Evolutionary conservation across 2,329 filamentous ascomycete species (phyloP).

Genomic region (Claviceps monticola): DNA sequence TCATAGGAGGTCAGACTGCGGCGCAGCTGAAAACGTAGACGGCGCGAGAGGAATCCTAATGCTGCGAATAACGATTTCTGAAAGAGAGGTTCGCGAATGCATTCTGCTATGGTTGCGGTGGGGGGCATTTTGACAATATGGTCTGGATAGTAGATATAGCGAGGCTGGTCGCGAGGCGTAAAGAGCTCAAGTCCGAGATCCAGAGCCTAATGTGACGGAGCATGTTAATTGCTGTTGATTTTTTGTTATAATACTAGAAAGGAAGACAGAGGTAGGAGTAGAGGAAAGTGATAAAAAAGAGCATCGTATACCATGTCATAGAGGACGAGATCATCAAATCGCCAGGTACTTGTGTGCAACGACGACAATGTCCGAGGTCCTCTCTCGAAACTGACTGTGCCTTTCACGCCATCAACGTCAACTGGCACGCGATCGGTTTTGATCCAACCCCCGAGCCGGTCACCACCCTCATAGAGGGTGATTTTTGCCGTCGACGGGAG

Average conservation of each 20-base stretch:
- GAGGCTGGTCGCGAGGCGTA: constrained; percentile 33
- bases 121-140: constrained; percentile 33
- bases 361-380: constrained; percentile 67
- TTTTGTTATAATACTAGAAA: not conserved
- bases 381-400: constrained; percentile 59
- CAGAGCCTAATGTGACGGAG: constrained; percentile 13
- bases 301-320: constrained; percentile 52
- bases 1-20: not conserved
- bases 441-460: constrained; percentile 73
- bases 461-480: constrained; percentile 64
- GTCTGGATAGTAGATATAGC: constrained; percentile 83
- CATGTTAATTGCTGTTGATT: constrained; percentile 1
- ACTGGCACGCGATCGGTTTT: constrained; percentile 49
- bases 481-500: constrained; percentile 52
- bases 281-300: not conserved
- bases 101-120: constrained; percentile 11
- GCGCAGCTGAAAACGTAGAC: constrained; percentile 7
- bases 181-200: constrained; percentile 28
- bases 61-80: constrained; percentile 16
- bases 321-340: constrained; percentile 50
- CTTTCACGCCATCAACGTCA: constrained; percentile 37
- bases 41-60: constrained; percentile 14
- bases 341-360: constrained; percentile 23
- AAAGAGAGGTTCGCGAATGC: constrained; percentile 20
- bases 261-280: too few species aligned